phyloP scores from a whole-genome alignment of 1,284 basidiomycete genomes.

The Moniliella sp. region DNA sequence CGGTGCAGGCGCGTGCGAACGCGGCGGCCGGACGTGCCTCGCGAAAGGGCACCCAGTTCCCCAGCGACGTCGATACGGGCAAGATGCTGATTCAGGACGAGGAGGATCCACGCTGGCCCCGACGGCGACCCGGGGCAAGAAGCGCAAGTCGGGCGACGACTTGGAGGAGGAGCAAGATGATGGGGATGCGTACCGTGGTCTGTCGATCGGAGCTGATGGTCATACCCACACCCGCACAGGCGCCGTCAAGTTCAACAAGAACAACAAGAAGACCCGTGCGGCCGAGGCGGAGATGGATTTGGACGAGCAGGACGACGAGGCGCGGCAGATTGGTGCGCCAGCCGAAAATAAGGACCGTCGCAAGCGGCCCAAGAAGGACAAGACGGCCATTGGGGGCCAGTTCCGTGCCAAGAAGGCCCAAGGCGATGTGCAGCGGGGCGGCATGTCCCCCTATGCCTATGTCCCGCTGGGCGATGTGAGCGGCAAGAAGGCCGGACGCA shows the following conservation, averaged over 20 bases:
- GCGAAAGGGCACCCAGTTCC: slow-evolving; percentile 66
- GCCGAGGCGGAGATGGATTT: slow-evolving; percentile 23
- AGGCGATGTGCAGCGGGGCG: slow-evolving; percentile 48
- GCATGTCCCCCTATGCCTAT: slow-evolving; percentile 77
- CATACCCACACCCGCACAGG: slow-evolving; percentile 64
- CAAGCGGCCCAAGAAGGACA: slow-evolving; percentile 6
- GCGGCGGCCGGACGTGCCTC: slow-evolving; percentile 5
- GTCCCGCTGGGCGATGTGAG: slow-evolving; percentile 24
- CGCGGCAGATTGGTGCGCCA: slow-evolving; percentile 1
- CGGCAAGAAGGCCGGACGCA: slow-evolving; percentile 13
- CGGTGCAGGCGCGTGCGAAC: too few species aligned
- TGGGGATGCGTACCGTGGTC: slow-evolving; percentile 53
- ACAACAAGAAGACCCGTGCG: slow-evolving; percentile 36
- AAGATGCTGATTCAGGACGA: slow-evolving; percentile 58
- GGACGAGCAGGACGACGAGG: slow-evolving; percentile 14
- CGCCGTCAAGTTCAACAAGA: slow-evolving; percentile 81
- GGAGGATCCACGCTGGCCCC: slow-evolving; percentile 8
- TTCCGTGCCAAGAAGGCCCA: slow-evolving; percentile 21
- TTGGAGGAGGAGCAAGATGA: slow-evolving; percentile 7
- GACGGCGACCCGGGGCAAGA: too few species aligned
- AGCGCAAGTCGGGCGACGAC: slow-evolving; percentile 4
- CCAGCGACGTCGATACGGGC: slow-evolving; percentile 63
- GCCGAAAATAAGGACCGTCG: slow-evolving; percentile 7
- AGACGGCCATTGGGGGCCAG: slow-evolving; percentile 21
- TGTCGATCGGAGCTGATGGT: slow-evolving; percentile 61